These are phyloP conservation scores for Phytopythium boreale DNA, from an alignment of 352 stramenopile species.

Conservation along the genomic window DNA sequence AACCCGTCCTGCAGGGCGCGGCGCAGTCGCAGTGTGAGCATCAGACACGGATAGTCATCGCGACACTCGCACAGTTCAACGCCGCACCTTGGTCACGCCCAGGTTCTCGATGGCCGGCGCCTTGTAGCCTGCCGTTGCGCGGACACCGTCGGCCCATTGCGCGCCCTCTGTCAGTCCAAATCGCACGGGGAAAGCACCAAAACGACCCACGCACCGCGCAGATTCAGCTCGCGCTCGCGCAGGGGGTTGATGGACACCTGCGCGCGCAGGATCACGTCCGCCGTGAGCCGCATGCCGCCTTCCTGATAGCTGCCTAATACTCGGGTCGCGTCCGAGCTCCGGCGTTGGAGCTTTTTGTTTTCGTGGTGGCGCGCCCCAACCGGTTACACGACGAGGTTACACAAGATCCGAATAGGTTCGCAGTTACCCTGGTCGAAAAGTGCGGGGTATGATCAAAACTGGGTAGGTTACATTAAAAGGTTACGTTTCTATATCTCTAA, in stretches of 20 bases:
- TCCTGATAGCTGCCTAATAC: too few species aligned
- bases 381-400: too few species aligned
- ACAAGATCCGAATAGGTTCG: not conserved
- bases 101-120: conserved; percentile 93
- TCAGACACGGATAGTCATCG: too few species aligned
- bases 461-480: conserved; percentile 4
- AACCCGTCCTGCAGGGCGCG: conserved; percentile 78
- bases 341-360: conserved; percentile 3
- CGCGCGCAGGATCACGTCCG: conserved; percentile 87
- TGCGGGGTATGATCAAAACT: not conserved
- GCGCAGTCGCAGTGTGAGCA: not conserved
- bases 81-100: conserved; percentile 87
- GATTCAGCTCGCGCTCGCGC: conserved; percentile 89
- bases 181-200: not conserved
- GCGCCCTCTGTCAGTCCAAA: not conserved
- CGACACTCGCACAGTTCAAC: too few species aligned
- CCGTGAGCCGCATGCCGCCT: conserved; percentile 80
- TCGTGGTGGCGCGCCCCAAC: conserved; percentile 14
- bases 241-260: conserved; percentile 90
- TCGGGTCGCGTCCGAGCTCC: not conserved
- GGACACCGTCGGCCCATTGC: too few species aligned
- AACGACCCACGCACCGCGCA: conserved; percentile 67
- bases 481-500: not conserved
- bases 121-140: conserved; percentile 65
- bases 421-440: not conserved